Evolutionary conservation across 2,329 filamentous ascomycete species (phyloP).

Genomic region (Aspergillus vadensis): DNA sequence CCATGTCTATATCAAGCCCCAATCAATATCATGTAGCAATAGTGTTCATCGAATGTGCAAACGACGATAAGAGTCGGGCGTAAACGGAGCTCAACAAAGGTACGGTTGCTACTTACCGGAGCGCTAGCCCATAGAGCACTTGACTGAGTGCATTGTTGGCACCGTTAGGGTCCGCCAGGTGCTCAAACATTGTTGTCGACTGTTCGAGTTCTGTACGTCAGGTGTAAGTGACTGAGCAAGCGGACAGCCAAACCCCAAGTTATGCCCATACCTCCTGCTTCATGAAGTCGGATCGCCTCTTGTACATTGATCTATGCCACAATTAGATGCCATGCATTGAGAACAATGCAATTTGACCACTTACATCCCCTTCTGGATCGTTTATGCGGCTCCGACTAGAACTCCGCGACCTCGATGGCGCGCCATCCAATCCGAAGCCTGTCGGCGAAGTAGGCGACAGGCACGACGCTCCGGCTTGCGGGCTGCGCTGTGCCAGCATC

Average conservation of each 20-base stretch:
- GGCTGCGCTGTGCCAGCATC: conserved; percentile 69
- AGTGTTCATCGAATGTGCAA: background rate
- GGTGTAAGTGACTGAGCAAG: conserved; percentile 6
- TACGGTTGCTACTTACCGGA: conserved; percentile 63
- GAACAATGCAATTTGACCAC: conserved; percentile 10
- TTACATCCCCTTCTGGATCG: conserved; percentile 41
- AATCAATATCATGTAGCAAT: background rate
- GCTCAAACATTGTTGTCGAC: conserved; percentile 83
- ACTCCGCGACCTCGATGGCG: conserved; percentile 31
- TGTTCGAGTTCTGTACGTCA: conserved; percentile 61
- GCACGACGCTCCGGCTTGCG: conserved; percentile 46
- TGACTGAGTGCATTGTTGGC: conserved; percentile 92
- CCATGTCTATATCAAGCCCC: conserved; percentile 65
- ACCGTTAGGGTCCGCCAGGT: conserved; percentile 78
- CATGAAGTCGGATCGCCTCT: conserved; percentile 91
- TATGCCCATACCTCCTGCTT: conserved; percentile 62
- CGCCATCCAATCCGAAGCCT: conserved; percentile 13
- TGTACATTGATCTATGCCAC: conserved; percentile 68
- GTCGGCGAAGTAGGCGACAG: conserved; percentile 22
- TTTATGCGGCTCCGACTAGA: conserved; percentile 35
- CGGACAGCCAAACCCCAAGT: background rate
- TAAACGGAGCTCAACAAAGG: background rate
- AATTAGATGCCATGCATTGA: conserved; percentile 4
- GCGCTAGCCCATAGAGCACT: conserved; percentile 89
- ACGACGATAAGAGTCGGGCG: background rate